Evolutionary conservation across 495 filamentous ascomycete genomes (phyloP).

Genomic region (Talaromyces wortmannii): DNA sequence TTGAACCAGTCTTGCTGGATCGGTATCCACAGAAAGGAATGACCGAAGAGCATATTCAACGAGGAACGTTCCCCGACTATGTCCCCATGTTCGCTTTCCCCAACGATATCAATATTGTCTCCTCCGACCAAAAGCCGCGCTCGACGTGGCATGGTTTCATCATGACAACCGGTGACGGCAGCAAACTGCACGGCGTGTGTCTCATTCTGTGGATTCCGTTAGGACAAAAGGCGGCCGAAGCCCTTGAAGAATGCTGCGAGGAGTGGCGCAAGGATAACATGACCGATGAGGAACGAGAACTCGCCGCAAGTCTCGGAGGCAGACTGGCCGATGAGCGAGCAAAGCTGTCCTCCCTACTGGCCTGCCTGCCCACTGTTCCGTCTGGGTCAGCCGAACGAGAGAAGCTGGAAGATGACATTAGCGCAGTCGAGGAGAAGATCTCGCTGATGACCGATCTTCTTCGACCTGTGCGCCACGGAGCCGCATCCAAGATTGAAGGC

Average conservation of each 20-base stretch:
- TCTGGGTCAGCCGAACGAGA: conserved; percentile 80
- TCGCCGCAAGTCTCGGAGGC: conserved; percentile 88
- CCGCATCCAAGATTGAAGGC: conserved; percentile 94
- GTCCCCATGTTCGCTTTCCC: conserved; percentile 99
- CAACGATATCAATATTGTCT: conserved; percentile 94
- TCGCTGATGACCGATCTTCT: conserved; percentile 92
- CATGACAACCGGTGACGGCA: conserved; percentile 91
- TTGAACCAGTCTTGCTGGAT: conserved; percentile 91
- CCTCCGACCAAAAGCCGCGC: conserved; percentile 84
- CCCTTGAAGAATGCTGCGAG: conserved; percentile 87
- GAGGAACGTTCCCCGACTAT: conserved; percentile 90
- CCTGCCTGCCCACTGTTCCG: conserved; percentile 68
- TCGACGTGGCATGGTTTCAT: conserved; percentile 98
- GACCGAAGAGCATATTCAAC: conserved; percentile 70
- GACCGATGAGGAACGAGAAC: conserved; percentile 89
- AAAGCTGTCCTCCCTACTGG: conserved; percentile 79
- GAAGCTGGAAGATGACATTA: conserved; percentile 84
- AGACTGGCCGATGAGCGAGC: conserved; percentile 84
- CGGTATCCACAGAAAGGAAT: conserved; percentile 82
- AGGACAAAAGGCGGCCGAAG: conserved; percentile 70
- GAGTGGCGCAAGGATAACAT: conserved; percentile 92
- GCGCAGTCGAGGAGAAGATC: conserved; percentile 95
- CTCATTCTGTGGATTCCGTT: conserved; percentile 91
- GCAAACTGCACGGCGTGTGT: conserved; percentile 85
- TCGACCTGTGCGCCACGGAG: conserved; percentile 85